Evolutionary conservation across 116 monocot genomes (phyloP).

Genomic region (Thalassia testudinum): DNA sequence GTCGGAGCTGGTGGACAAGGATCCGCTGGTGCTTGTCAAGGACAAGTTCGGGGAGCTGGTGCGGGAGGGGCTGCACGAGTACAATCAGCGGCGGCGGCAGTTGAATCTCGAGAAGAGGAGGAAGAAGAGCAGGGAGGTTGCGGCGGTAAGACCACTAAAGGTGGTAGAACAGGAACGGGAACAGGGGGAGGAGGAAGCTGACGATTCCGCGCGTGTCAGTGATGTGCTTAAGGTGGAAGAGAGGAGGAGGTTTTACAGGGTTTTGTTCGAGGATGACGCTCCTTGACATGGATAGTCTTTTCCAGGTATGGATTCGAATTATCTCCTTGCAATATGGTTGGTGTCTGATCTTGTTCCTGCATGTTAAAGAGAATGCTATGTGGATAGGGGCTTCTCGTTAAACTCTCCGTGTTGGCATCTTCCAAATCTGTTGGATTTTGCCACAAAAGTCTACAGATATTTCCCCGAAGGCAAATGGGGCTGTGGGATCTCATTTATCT

Average conservation of each 20-base stretch:
- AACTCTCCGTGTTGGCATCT: no score
- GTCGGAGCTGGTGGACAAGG: conserved; percentile 62
- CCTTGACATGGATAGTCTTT: conserved; percentile 1
- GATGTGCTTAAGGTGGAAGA: conserved; percentile 11
- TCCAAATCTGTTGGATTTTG: no score
- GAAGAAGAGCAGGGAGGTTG: no score
- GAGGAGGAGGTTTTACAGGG: conserved; percentile 17
- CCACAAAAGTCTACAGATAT: no score
- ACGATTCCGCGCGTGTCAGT: conserved; percentile 18
- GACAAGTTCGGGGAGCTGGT: conserved; percentile 82
- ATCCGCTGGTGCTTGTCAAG: conserved; percentile 69
- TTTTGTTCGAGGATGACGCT: conserved; percentile 13
- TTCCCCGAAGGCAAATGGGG: no score
- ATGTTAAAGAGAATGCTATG: no score
- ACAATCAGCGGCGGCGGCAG: conserved; percentile 49
- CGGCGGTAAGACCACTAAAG: conserved; percentile 55
- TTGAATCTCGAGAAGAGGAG: conserved; percentile 80
- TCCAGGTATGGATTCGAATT: conserved; percentile 3
- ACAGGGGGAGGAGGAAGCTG: conserved; percentile 32
- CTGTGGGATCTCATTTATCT: no score
- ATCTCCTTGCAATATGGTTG: no score
- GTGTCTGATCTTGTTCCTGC: no score
- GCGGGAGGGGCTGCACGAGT: conserved; percentile 90
- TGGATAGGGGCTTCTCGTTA: no score
- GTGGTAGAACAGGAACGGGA: conserved; percentile 13